phyloP scores from a whole-genome alignment of 2,329 filamentous ascomycete species.

The Aspergillus proliferans region DNA sequence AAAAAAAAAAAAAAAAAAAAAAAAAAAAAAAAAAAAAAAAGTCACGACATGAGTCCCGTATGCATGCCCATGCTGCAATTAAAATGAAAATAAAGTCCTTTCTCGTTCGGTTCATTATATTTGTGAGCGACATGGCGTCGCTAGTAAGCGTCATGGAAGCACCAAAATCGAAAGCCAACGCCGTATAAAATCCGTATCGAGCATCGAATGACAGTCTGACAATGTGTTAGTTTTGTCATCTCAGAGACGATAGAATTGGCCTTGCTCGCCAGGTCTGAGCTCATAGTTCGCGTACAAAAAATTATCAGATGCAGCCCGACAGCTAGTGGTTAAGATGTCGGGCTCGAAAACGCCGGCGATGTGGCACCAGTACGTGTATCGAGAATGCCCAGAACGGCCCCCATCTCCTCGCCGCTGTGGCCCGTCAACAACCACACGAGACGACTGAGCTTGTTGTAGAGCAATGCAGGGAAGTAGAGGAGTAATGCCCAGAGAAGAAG shows the following conservation, averaged over 20 bases:
- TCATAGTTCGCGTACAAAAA: background rate
- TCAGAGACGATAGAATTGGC: too few relatives aligned
- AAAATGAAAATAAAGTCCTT: conserved; percentile 1
- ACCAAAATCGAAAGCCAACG: background rate
- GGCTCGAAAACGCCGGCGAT: conserved; percentile 7
- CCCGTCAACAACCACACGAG: conserved; percentile 35
- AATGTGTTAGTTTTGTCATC: background rate
- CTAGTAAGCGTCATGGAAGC: conserved; percentile 1
- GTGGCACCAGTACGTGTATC: conserved; percentile 17
- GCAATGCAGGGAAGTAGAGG: conserved; percentile 31
- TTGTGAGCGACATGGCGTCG: conserved; percentile 7
- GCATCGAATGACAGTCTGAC: background rate
- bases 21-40: background rate
- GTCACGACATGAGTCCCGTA: background rate
- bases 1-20: background rate
- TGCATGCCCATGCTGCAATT: background rate
- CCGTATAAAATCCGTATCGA: background rate
- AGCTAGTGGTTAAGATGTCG: background rate
- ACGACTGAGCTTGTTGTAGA: conserved; percentile 31
- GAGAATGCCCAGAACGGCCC: conserved; percentile 21
- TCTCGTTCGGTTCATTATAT: conserved; percentile 19
- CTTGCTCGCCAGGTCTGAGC: background rate
- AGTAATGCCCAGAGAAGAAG: conserved; percentile 33
- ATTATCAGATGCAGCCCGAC: background rate
- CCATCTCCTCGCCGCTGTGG: conserved; percentile 24